A percentile compares a stretch with the other conserved stretches of the same genome.
phyloP scores from a whole-genome alignment of 805 yeast genomes.

The Metschnikowia colocasiae region DNA sequence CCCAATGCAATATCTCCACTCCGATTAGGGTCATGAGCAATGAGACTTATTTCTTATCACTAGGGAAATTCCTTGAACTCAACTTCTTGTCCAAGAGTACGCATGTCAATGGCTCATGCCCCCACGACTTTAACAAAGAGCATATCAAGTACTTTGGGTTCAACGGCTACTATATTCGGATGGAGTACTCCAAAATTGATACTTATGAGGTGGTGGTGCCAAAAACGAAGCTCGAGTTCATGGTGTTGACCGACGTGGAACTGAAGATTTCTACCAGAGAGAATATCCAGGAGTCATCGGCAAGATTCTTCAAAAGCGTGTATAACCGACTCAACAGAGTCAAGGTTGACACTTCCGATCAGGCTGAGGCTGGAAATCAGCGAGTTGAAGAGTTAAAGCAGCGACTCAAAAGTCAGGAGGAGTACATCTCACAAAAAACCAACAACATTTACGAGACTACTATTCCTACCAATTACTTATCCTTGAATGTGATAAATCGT shows the following conservation, averaged over 20 bases:
- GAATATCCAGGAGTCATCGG: conserved; percentile 50
- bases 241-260: conserved; percentile 63
- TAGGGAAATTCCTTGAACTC: conserved; percentile 89
- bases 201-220: conserved; percentile 81
- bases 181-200: conserved; percentile 74
- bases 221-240: conserved; percentile 63
- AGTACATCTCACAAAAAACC: conserved; percentile 41
- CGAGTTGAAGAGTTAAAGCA: conserved; percentile 56
- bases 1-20: conserved; percentile 66
- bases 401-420: conserved; percentile 50
- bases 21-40: conserved; percentile 82
- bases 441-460: conserved; percentile 52
- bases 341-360: conserved; percentile 69
- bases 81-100: conserved; percentile 61
- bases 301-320: conserved; percentile 69
- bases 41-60: conserved; percentile 82
- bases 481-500: conserved; percentile 65
- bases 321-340: conserved; percentile 66
- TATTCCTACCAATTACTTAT: conserved; percentile 61
- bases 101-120: conserved; percentile 48
- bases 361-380: conserved; percentile 61
- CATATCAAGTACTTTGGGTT: conserved; percentile 83
- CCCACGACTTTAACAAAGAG: conserved; percentile 76
- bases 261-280: conserved; percentile 62
- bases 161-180: conserved; percentile 70